Evolutionary conservation across 164 flowering plant species (phyloP), one percentile per base, ranked within the genome.

Genomic region (Chimonanthus praecox): DNA sequence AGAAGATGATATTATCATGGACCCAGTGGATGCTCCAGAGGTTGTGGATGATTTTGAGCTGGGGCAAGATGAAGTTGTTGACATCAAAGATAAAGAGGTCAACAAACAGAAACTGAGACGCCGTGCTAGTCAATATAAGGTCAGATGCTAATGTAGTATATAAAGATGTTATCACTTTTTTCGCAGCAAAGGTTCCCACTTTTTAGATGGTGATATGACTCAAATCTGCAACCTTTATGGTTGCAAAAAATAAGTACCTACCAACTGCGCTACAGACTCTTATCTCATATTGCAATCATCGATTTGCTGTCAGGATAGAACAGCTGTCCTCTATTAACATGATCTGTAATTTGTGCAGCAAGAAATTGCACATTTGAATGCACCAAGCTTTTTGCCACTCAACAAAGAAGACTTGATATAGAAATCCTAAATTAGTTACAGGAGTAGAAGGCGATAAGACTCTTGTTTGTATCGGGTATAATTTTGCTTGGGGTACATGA

Each of bases 41-140:
- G 81, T 95, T 64, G 58, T 95, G 78, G 99, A 95, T 81, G 99
- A 95, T 79, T 92, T 93, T 84, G 99, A 95, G 78, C 78, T 95
- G 72, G 94, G 90, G 64, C 87, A 90, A 84, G 94, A 88, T 72
- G 99, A 92, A 84, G 87, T 69, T 79, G 88, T 92, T 74, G 97
- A 93, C 75, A 89, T 93, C 33, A 90, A 95, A 78, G 99, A 95
- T 72, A 92, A 92, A 78, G 91, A 85, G 44, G 90, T 86, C 75
- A 93, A 95, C 80, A 89, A 89, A 78, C 91, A 90, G 82, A 95
- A 95, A 79, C 68, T 95, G 82, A 87, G 82, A 71, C 86, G 98
- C 8, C 93, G 99, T 21, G 72, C 84, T 50, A 78, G 79, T 76
- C 94, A 86, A 71, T 93, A 82, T 85, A 93, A 93, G 92, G 99